Base-by-base conservation (phyloP, 2,329 filamentous ascomycete species). In the Beauveria medogensis region DNA sequence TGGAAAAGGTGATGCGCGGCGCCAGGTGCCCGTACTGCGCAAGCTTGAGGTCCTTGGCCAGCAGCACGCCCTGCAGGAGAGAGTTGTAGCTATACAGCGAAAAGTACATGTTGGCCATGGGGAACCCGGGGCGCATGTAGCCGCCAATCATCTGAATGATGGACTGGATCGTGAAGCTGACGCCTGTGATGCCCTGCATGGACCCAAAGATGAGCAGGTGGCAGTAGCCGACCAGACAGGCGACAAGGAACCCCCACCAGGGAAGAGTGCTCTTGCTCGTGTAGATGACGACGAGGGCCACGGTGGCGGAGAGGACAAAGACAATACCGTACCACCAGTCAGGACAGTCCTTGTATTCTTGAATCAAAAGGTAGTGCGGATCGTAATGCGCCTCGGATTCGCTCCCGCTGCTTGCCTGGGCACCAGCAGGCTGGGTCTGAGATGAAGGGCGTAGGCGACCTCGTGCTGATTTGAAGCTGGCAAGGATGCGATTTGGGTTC, bases 121-220 rank as follows among this genome's bases (percentile, higher is more conserved):
- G 75, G 43, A 67, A 69, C 2, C 72, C 69, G 0, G 73, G 78
- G 57, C 75, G 72, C 60, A 82, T 69, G 40, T 80, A 78, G 22
- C 78, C 80, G 3, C 73, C 79, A 24, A 82, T 67, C 73, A 81
- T 77, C 66, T 82, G 78, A 10, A 74, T 71, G 52, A 73, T 59
- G 6, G 72, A 71, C 61, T 77, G 72, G 26, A 74, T 66, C 62
- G 70, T 72, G 64, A 75, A 73, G 26, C 72, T 67, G 64, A 78
- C 78, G 1, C 77, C 75, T 0, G 73, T 72, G 46, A 76, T 66
- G 14, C 71, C 75, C 44, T 67, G 65, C 64, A 73, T 67, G 1
- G 74, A 71, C 5, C 74, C 76, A n/a, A 74, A 75, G 62, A 78
- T 74, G 12, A 78, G 64, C 5, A 75, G 68, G 3, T 75, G 71